These are phyloP conservation scores for Fraxinus greggii DNA, from an alignment of 305 asterid genomes.

Conservation along the genomic window DNA sequence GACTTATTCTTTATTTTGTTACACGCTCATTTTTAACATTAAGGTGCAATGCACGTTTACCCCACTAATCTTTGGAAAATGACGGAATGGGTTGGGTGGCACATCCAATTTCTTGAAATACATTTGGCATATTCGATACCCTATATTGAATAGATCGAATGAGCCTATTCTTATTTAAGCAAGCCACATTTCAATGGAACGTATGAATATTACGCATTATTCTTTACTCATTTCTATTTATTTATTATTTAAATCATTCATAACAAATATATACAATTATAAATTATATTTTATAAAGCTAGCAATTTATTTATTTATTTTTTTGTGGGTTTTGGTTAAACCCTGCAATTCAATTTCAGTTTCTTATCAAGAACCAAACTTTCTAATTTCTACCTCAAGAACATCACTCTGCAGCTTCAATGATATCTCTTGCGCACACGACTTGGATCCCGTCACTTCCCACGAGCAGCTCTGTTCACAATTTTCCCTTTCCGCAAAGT, in stretches of 20 bases:
- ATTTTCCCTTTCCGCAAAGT: slow-evolving; percentile 17
- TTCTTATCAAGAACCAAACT: slow-evolving; percentile 39
- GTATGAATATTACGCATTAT: neutral
- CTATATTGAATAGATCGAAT: neutral
- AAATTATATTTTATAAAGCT: neutral
- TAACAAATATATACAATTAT: neutral
- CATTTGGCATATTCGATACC: neutral
- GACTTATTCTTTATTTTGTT: too few species aligned
- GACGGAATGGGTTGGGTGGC: neutral
- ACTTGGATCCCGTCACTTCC: slow-evolving; percentile 30
- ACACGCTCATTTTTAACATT: too few species aligned
- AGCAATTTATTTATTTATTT: neutral
- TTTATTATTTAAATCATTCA: neutral
- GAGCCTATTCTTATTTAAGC: neutral
- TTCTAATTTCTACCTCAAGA: neutral
- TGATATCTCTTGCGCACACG: slow-evolving; percentile 39
- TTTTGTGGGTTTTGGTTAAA: slow-evolving; percentile 30
- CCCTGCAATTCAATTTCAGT: slow-evolving; percentile 27
- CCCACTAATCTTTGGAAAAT: too few species aligned
- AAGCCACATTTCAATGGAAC: neutral
- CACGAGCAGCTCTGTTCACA: slow-evolving; percentile 13
- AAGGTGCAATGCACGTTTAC: too few species aligned
- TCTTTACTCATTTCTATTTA: neutral
- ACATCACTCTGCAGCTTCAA: slow-evolving; percentile 14
- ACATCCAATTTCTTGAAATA: neutral